Percentiles rank a stretch among this genome's conserved stretches.
phyloP scores from a whole-genome alignment of 1,284 basidiomycete species.

The Exsudoporus floridanus region DNA sequence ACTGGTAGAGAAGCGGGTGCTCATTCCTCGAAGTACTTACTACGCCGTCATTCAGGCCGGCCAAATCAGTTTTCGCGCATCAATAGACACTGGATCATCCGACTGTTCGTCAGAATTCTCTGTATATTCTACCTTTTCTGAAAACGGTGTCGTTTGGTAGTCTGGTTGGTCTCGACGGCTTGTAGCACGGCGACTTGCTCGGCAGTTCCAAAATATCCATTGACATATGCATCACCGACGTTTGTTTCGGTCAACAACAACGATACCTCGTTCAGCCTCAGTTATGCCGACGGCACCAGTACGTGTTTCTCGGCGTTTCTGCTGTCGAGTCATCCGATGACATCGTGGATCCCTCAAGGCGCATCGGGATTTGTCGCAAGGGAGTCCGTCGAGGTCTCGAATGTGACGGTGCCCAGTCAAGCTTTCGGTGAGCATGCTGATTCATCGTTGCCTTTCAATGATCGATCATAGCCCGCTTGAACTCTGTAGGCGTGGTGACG shows the following conservation, averaged over 20 bases:
- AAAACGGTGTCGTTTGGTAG: conserved; percentile 9
- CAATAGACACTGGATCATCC: conserved; percentile 74
- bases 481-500: conserved; percentile 52
- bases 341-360: conserved; percentile 37
- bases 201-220: conserved; percentile 61
- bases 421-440: conserved; percentile 54
- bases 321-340: not conserved
- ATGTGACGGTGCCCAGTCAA: conserved; percentile 58
- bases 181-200: conserved; percentile 57
- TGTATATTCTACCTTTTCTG: not conserved
- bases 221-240: conserved; percentile 62
- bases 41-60: conserved; percentile 60
- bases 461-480: not conserved
- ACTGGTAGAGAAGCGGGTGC: conserved; percentile 9
- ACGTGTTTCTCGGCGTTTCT: conserved; percentile 2
- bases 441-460: conserved; percentile 1
- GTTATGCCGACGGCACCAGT: conserved; percentile 70
- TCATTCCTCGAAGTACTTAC: conserved; percentile 53
- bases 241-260: conserved; percentile 63
- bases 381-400: conserved; percentile 59
- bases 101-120: conserved; percentile 20
- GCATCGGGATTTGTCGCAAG: conserved; percentile 67
- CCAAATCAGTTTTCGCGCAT: conserved; percentile 63
- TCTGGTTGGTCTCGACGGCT: conserved; percentile 66
- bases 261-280: conserved; percentile 53